Evolutionary conservation across 2,329 filamentous ascomycete genomes (phyloP).

Genomic region (Cladophialophora psammophila): DNA sequence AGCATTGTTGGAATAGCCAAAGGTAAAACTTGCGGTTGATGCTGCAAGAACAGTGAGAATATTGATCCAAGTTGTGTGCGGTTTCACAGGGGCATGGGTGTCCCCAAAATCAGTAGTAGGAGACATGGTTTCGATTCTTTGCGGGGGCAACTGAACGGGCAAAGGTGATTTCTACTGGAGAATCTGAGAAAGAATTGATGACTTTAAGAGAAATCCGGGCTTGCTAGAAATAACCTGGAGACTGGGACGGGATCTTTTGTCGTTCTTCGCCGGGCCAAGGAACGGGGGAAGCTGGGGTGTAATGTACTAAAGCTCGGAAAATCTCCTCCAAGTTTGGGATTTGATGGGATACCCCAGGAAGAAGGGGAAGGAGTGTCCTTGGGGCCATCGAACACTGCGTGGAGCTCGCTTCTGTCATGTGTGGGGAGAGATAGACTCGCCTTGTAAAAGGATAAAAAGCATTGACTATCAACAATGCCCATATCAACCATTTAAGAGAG

Average conservation of each 20-base stretch:
- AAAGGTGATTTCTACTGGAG: neutral
- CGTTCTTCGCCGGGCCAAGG: neutral
- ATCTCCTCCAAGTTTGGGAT: constrained; percentile 9
- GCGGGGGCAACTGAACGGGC: neutral
- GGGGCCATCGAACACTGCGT: neutral
- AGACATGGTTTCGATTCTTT: neutral
- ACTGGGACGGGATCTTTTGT: neutral
- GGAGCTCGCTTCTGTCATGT: neutral
- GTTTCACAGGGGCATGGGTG: constrained; percentile 2
- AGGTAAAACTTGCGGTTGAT: constrained; percentile 20
- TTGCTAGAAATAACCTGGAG: neutral
- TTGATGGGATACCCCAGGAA: constrained; percentile 5
- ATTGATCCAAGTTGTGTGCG: constrained; percentile 24
- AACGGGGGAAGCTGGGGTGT: neutral
- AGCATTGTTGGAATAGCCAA: constrained; percentile 30
- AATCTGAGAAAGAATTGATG: neutral
- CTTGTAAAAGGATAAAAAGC: too few species aligned
- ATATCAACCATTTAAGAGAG: neutral
- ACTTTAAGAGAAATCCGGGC: neutral
- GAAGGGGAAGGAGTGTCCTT: neutral
- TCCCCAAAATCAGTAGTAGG: neutral
- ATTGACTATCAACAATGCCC: neutral
- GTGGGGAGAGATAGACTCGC: neutral
- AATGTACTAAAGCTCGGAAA: constrained; percentile 2
- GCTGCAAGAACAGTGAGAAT: constrained; percentile 21